Conservation (phyloP, 345 rosid species). For the Aethionema arabicum region DNA sequence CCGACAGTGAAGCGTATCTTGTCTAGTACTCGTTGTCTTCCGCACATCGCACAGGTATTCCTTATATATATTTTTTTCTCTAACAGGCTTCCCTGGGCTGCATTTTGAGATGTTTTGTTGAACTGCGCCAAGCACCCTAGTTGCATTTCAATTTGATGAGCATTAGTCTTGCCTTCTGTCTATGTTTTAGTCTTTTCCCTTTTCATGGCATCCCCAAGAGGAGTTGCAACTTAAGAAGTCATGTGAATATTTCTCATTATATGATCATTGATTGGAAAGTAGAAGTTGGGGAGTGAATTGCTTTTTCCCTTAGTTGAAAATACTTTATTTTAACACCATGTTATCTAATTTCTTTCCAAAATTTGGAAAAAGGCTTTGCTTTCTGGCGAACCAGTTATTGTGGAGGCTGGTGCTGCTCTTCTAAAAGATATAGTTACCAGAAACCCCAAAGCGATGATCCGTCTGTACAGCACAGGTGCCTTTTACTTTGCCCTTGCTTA, state of each 20-base stretch:
- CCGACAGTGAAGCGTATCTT: conserved; percentile 92
- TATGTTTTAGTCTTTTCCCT: conserved; percentile 3
- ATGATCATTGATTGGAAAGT: background rate
- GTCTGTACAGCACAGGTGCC: conserved; percentile 93
- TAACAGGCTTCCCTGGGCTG: conserved; percentile 9
- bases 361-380: conserved; percentile 66
- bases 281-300: conserved; percentile 8
- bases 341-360: conserved; percentile 22
- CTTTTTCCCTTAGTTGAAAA: conserved; percentile 17
- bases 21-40: conserved; percentile 96
- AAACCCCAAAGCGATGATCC: conserved; percentile 98
- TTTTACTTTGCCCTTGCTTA: conserved; percentile 95
- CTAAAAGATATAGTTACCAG: conserved; percentile 92
- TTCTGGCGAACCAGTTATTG: conserved; percentile 95
- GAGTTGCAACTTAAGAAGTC: conserved; percentile 4
- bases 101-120: conserved; percentile 16
- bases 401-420: conserved; percentile 92
- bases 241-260: conserved; percentile 14
- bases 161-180: conserved; percentile 8
- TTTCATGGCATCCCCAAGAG: conserved; percentile 5
- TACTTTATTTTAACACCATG: conserved; percentile 1
- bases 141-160: conserved; percentile 4
- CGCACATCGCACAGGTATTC: conserved; percentile 93
- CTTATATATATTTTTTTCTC: conserved; percentile 3
- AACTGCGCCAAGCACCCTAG: conserved; percentile 3